Percentiles rank a stretch among this genome's conserved stretches.
These are phyloP conservation scores for Kluyveromyces starmeri DNA, from an alignment of 805 yeast genomes.

Conservation along the genomic window DNA sequence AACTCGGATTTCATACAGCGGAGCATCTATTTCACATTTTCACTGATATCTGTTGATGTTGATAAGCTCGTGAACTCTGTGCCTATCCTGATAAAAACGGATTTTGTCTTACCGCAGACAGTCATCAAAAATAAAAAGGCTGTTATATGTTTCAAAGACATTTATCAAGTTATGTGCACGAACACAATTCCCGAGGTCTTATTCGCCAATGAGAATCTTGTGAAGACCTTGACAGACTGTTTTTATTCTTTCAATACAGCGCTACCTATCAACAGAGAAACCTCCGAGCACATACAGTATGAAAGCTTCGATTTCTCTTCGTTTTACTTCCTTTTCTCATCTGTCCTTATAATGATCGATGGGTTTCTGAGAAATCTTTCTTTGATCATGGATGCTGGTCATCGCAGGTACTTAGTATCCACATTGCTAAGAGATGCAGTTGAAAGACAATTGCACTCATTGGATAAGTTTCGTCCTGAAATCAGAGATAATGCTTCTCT, in stretches of 20 bases:
- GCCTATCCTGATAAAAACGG: slow-evolving; percentile 19
- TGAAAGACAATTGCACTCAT: slow-evolving; percentile 15
- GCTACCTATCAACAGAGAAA: slow-evolving; percentile 67
- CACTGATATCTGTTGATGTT: slow-evolving; percentile 23
- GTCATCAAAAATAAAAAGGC: slow-evolving; percentile 25
- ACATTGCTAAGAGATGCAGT: slow-evolving; percentile 14
- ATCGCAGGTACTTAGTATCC: slow-evolving; percentile 12
- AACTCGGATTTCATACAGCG: slow-evolving; percentile 23
- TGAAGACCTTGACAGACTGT: slow-evolving; percentile 18
- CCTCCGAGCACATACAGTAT: slow-evolving; percentile 76
- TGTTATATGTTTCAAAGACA: slow-evolving; percentile 32
- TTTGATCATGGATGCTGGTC: slow-evolving; percentile 14
- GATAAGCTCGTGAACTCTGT: slow-evolving; percentile 18
- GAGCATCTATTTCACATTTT: slow-evolving; percentile 21
- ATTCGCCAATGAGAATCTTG: slow-evolving; percentile 12
- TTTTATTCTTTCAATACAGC: slow-evolving; percentile 29
- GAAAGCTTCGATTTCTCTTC: slow-evolving; percentile 71
- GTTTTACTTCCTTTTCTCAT: slow-evolving; percentile 25
- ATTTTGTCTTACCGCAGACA: slow-evolving; percentile 22
- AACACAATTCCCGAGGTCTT: slow-evolving; percentile 44
- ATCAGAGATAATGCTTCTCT: background rate
- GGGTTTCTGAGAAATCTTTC: slow-evolving; percentile 25
- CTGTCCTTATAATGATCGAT: slow-evolving; percentile 25
- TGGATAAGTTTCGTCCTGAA: slow-evolving; percentile 11
- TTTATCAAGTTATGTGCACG: slow-evolving; percentile 68